Conservation (phyloP, 441 rosid species). For the Hura crepitans region DNA sequence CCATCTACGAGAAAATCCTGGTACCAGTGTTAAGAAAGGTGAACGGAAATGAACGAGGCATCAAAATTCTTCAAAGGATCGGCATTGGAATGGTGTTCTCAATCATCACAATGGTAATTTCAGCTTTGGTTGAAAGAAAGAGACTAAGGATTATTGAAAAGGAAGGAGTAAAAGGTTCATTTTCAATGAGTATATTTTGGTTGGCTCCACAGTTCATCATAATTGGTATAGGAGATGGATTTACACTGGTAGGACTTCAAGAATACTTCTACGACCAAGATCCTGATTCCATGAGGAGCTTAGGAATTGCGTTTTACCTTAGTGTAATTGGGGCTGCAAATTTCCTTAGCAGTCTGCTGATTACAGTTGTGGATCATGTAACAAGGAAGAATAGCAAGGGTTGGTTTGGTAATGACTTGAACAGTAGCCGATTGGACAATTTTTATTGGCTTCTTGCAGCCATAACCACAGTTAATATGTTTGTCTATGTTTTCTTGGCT, state of each 20-base stretch:
- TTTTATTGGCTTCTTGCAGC: slow-evolving; percentile 71
- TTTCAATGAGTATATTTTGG: slow-evolving; percentile 65
- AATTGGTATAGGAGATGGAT: slow-evolving; percentile 60
- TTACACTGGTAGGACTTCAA: slow-evolving; percentile 66
- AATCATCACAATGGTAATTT: slow-evolving; percentile 50
- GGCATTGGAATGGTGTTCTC: slow-evolving; percentile 89
- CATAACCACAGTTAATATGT: slow-evolving; percentile 42
- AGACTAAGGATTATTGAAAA: slow-evolving; percentile 37
- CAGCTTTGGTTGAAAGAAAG: slow-evolving; percentile 68
- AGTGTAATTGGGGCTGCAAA: slow-evolving; percentile 73
- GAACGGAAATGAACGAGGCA: slow-evolving; percentile 70
- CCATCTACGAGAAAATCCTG: slow-evolving; percentile 59
- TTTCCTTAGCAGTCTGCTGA: slow-evolving; percentile 65
- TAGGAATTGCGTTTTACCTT: slow-evolving; percentile 76
- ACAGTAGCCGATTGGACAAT: slow-evolving; percentile 70
- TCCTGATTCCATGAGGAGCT: slow-evolving; percentile 76
- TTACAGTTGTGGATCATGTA: slow-evolving; percentile 50
- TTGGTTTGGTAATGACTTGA: slow-evolving; percentile 81
- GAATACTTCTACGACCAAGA: slow-evolving; percentile 83
- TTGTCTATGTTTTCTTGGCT: slow-evolving; percentile 53
- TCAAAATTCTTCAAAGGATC: slow-evolving; percentile 74
- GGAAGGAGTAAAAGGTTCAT: slow-evolving; percentile 36
- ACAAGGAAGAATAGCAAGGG: slow-evolving; percentile 46
- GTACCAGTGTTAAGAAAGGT: slow-evolving; percentile 48
- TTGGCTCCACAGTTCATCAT: slow-evolving; percentile 65